A percentile compares a stretch with the other conserved stretches of the same genome.
phyloP scores from a whole-genome alignment of 164 flowering plant genomes.

The Aristolochia fimbriata region DNA sequence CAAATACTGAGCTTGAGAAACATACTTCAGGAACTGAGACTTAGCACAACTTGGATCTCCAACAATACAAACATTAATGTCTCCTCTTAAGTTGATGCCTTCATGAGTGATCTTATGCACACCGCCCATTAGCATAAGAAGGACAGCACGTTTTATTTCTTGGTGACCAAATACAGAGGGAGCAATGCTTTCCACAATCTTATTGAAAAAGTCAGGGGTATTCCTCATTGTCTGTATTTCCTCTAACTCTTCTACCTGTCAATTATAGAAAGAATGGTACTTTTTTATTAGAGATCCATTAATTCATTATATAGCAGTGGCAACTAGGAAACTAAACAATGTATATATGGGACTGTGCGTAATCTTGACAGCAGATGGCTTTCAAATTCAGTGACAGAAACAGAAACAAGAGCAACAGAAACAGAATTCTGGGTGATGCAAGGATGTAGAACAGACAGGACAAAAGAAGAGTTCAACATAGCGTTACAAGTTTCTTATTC shows the following conservation, averaged over 20 bases:
- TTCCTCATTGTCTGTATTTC: constrained; percentile 73
- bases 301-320: neutral
- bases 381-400: no score
- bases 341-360: neutral
- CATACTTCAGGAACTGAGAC: constrained; percentile 96
- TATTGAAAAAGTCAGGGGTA: constrained; percentile 90
- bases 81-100: constrained; percentile 96
- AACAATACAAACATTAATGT: constrained; percentile 94
- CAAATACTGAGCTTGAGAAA: neutral
- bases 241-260: constrained; percentile 70
- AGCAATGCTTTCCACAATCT: constrained; percentile 81
- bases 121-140: constrained; percentile 93
- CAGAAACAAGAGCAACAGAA: no score
- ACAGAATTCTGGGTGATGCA: no score
- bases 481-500: no score
- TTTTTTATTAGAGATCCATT: neutral
- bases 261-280: neutral
- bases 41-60: constrained; percentile 99
- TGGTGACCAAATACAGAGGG: constrained; percentile 94
- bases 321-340: neutral
- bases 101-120: constrained; percentile 94
- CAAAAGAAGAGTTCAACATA: no score
- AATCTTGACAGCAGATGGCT: no score
- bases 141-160: constrained; percentile 90
- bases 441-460: no score